phyloP scores from a whole-genome alignment of 345 rosid genomes.

The Kernera saxatilis region DNA sequence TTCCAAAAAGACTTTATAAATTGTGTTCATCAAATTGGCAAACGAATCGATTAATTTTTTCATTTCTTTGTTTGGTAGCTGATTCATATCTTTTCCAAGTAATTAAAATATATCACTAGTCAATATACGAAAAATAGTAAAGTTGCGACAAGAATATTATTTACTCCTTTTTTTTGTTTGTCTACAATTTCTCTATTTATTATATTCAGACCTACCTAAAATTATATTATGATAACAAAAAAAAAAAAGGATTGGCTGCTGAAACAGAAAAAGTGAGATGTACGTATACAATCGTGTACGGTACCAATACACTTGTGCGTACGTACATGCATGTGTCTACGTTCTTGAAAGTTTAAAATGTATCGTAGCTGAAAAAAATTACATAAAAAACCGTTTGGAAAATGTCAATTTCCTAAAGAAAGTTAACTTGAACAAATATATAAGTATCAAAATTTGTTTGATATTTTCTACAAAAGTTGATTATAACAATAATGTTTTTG shows the following conservation, averaged over 20 bases:
- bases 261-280: not conserved
- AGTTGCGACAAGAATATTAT: not conserved
- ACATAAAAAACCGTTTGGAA: not conserved
- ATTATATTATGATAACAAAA: not conserved
- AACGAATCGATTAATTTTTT: not conserved
- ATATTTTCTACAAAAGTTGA: not conserved
- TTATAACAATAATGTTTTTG: not conserved
- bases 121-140: not conserved
- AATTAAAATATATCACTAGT: not conserved
- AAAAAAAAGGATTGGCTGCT: not conserved
- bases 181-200: not conserved
- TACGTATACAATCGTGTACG: not conserved
- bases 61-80: not conserved
- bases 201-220: not conserved
- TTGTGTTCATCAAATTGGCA: conserved; percentile 5
- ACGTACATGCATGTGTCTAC: not conserved
- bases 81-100: not conserved
- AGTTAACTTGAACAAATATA: not conserved
- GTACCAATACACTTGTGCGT: not conserved
- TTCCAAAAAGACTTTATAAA: not conserved
- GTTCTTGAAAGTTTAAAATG: not conserved
- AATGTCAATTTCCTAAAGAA: not conserved
- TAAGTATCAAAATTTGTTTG: not conserved
- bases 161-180: not conserved
- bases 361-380: not conserved